Conservation (phyloP, 805 yeast species). For the Scheffersomyces stipitis region DNA sequence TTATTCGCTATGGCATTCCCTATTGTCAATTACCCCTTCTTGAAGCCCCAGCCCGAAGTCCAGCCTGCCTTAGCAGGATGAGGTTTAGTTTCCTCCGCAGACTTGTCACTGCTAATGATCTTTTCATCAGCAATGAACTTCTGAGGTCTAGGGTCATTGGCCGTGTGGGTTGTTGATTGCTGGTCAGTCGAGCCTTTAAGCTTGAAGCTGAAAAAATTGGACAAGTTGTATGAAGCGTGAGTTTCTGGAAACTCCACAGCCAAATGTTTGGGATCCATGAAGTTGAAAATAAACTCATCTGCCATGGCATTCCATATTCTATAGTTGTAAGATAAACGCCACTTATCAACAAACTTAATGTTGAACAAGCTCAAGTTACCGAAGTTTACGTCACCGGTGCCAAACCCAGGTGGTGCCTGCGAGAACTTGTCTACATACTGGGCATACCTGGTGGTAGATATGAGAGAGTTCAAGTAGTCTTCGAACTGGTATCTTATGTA, state of each 20-base stretch:
- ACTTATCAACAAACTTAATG: slow-evolving; percentile 27
- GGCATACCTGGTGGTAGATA: slow-evolving; percentile 70
- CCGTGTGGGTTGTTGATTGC: slow-evolving; percentile 1
- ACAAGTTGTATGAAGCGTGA: slow-evolving; percentile 15
- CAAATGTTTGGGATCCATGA: slow-evolving; percentile 40
- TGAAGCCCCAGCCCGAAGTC: slow-evolving; percentile 15
- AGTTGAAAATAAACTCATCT: slow-evolving; percentile 46
- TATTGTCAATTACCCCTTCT: no score
- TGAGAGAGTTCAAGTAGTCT: slow-evolving; percentile 77
- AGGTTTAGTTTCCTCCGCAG: slow-evolving; percentile 4
- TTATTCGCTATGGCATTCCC: no score
- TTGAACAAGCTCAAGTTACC: slow-evolving; percentile 35
- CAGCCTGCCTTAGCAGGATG: slow-evolving; percentile 1
- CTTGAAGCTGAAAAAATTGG: slow-evolving; percentile 22
- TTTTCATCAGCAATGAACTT: slow-evolving; percentile 10
- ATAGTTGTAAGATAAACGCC: slow-evolving; percentile 37
- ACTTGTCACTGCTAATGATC: no score
- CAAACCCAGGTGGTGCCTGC: slow-evolving; percentile 44
- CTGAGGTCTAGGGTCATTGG: slow-evolving; percentile 7
- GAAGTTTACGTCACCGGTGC: slow-evolving; percentile 9
- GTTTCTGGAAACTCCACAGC: slow-evolving; percentile 20
- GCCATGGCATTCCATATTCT: slow-evolving; percentile 41
- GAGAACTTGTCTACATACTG: slow-evolving; percentile 47
- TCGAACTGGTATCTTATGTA: slow-evolving; percentile 85
- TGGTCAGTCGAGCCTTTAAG: slow-evolving; percentile 13